Conservation (phyloP, 2,329 filamentous ascomycete genomes). For the Epichloe brachyelytri region DNA sequence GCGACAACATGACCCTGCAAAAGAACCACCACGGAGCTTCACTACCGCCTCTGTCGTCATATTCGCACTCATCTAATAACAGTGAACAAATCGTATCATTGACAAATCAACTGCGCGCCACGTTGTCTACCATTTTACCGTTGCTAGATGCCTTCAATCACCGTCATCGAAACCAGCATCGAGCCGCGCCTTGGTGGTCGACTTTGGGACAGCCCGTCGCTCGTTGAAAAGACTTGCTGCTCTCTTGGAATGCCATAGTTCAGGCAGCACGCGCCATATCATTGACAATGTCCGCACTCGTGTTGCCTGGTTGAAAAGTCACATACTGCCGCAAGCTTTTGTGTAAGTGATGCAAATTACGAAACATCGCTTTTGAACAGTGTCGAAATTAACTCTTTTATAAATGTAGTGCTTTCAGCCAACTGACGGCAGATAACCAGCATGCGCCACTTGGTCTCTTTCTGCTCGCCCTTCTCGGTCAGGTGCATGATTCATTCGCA, state of each 20-base stretch:
- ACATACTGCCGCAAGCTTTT: constrained; percentile 22
- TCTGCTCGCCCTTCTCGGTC: constrained; percentile 51
- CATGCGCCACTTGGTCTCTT: constrained; percentile 60
- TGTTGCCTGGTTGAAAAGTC: constrained; percentile 17
- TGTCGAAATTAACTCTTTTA: not conserved
- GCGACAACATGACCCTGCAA: not conserved
- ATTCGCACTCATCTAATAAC: not conserved
- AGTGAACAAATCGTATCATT: constrained; percentile 3
- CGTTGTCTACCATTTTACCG: constrained; percentile 28
- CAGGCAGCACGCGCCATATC: not conserved
- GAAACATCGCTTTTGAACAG: not conserved
- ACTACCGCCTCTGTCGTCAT: not conserved
- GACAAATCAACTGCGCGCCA: constrained; percentile 10
- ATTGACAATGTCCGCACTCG: constrained; percentile 8
- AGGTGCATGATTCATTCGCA: constrained; percentile 34
- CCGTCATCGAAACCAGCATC: constrained; percentile 88
- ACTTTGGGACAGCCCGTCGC: constrained; percentile 59
- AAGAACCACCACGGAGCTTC: not conserved
- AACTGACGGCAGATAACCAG: constrained; percentile 57
- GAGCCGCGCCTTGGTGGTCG: constrained; percentile 65
- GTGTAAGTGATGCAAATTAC: constrained; percentile 16
- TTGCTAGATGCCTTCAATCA: constrained; percentile 63
- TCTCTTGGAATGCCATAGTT: constrained; percentile 4
- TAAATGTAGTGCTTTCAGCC: constrained; percentile 46
- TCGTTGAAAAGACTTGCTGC: constrained; percentile 41